Evolutionary conservation across 306 rosid species (phyloP), one percentile per base, ranked within the genome.

Genomic region (Spatholobus suberectus): DNA sequence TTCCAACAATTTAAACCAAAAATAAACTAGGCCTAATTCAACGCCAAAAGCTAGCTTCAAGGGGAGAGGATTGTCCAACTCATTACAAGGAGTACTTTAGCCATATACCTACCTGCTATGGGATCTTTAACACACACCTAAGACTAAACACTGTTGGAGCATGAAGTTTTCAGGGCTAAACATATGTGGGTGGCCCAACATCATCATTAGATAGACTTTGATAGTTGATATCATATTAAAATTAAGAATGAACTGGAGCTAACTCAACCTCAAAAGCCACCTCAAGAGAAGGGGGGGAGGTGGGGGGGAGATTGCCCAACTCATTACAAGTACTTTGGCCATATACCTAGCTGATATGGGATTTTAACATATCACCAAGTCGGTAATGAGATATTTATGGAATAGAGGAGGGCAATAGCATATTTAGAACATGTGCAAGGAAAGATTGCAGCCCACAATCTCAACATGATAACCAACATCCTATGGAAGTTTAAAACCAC

Each of bases 401-500:
- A 23, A 73, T 55, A 47, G 7, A 70, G 20, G 32, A 29, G 37
- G 62, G 46, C 6, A 65, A 72, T 61, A 32, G 27, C 51, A 77
- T 34, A 49, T 21, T 70, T 71, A n/a, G 43, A 35, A 54, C 57
- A 82, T 24, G 44, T 62, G 66, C 54, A 61, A 81, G 35, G 6
- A 44, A 66, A 75, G 41, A 14, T 6, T 44, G 70, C 70, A 77
- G 63, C 71, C 74, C 61, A 59, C 37, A 51, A 49, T 47, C n/a
- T 65, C 38, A 67, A 55, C 61, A 80, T 32, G 69, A 82, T 38
- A 59, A 44, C 23, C 57, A 82, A 37, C 70, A 79, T 75, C 62
- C 15, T 24, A 43, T 8, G 37, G 27, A 72, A 43, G 63, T 81
- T 51, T 44, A 27, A 62, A 76, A 63, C 9, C 78, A 75, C 38